Evolutionary conservation across 2,329 filamentous ascomycete species (phyloP).

Genomic region (Colletotrichum sp.): DNA sequence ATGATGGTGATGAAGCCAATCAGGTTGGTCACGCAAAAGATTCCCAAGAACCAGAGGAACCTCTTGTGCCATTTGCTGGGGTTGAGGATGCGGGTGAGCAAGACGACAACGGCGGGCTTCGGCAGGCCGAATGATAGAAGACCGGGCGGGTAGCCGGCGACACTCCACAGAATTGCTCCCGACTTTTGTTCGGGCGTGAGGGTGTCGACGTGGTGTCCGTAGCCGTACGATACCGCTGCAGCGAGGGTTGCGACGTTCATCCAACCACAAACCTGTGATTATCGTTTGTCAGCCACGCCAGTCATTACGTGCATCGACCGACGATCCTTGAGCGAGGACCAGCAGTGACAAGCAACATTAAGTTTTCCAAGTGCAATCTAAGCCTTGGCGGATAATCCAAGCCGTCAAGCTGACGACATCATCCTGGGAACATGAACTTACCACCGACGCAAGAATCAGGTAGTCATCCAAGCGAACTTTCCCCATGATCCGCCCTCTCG

Average conservation of each 20-base stretch:
- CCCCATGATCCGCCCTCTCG: constrained; percentile 30
- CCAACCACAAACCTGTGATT: constrained; percentile 27
- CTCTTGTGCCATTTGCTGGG: constrained; percentile 36
- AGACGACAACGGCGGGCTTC: constrained; percentile 44
- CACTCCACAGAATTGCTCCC: constrained; percentile 37
- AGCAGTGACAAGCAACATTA: not conserved
- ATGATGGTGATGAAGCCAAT: constrained; percentile 42
- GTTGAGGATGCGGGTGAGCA: constrained; percentile 43
- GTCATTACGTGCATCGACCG: not conserved
- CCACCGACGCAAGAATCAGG: constrained; percentile 37
- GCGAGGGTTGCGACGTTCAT: constrained; percentile 37
- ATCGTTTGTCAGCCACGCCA: not conserved
- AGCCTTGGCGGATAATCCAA: not conserved
- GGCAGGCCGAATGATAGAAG: constrained; percentile 44
- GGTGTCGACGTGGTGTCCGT: constrained; percentile 40
- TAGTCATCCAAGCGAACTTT: constrained; percentile 41
- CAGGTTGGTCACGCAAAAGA: constrained; percentile 32
- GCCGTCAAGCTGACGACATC: not conserved
- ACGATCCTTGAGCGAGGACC: not conserved
- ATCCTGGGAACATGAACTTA: constrained; percentile 19
- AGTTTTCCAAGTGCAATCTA: not conserved
- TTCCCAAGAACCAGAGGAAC: constrained; percentile 41
- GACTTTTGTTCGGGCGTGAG: constrained; percentile 33
- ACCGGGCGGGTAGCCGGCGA: constrained; percentile 40
- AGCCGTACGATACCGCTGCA: constrained; percentile 39